Conservation (phyloP, 1,139 yeast species). For the Blastobotrys ciferrii region DNA sequence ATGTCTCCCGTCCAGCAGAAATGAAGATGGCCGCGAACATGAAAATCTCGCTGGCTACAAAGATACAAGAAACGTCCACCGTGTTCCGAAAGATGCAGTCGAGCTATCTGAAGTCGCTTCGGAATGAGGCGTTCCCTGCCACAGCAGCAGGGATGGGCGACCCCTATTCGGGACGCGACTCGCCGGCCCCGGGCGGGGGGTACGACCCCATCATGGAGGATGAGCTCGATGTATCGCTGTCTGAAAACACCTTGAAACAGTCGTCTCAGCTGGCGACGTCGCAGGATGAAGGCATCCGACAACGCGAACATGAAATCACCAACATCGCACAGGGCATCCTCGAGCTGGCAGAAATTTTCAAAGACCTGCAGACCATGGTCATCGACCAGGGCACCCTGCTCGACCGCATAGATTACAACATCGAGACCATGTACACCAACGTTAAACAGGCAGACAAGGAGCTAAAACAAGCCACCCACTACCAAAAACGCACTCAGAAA, state of each 20-base stretch:
- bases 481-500: conserved; percentile 86
- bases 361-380: conserved; percentile 86
- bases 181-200: conserved; percentile 28
- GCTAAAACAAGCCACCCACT: conserved; percentile 67
- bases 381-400: conserved; percentile 93
- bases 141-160: conserved; percentile 12
- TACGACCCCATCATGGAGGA: conserved; percentile 32
- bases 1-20: conserved; percentile 46
- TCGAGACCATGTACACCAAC: conserved; percentile 73
- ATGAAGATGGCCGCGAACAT: conserved; percentile 70
- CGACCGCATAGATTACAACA: conserved; percentile 89
- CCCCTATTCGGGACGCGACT: conserved; percentile 32
- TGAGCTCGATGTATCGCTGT: conserved; percentile 40
- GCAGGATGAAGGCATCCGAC: conserved; percentile 47
- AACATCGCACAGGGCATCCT: conserved; percentile 90
- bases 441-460: conserved; percentile 77
- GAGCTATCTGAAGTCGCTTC: conserved; percentile 66
- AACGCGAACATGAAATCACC: conserved; percentile 84
- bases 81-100: conserved; percentile 84
- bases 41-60: conserved; percentile 79
- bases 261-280: conserved; percentile 23
- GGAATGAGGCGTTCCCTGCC: conserved; percentile 38
- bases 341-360: conserved; percentile 88
- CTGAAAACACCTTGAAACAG: conserved; percentile 46
- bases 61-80: conserved; percentile 75